Evolutionary conservation across 2,329 filamentous ascomycete genomes (phyloP), one percentile per base, ranked within the genome.

Genomic region (Aureobasidium sp.): DNA sequence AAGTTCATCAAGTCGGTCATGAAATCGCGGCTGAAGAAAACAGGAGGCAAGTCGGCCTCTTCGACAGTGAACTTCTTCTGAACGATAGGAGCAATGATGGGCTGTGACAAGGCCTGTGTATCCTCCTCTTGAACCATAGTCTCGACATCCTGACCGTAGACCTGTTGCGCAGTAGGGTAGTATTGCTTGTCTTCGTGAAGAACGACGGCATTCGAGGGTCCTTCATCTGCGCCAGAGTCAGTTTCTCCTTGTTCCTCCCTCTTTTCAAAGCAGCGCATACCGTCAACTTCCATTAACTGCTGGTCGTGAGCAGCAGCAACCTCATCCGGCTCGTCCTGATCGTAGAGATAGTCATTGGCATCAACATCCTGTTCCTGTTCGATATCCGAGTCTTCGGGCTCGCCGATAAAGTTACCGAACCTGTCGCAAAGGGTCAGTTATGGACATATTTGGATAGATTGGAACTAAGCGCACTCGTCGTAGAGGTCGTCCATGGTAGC

Each of bases 101-200:
- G 94, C 71, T 97, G 86, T 34, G 90, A 86, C 65, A 99, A 82
- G 51, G 92, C 89, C 74, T 99, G 94, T 64, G 92, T 89, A 79
- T 99, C 94, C 78, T 97, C 94, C 75, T 99, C 94, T 72, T 97
- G 90, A 41, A 99, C 93, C 75, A 96, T 79, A 1, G 93, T 94
- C 77, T 99, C 94, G 69, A 99, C 94, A 76, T 94, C 92, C 69
- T 87, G 83, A 59, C 94, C 94, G 73, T 97, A 99, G 46, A 96
- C 87, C 75, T 99, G 94, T 72, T 93, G 87, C 62, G 94, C 94
- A n/a, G 92, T 96, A 34, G 94, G 94, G 73, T 99, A 99, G 76
- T 99, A 99, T 74, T 97, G 94, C 76, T 99, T 99, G 78, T 99
- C 94, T 81, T 99, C 94, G 77, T 99, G 94, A 50, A 99, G 84